These are phyloP conservation scores for Tephrocybe sp. DNA, from an alignment of 768 basidiomycete genomes.

Conservation along the genomic window DNA sequence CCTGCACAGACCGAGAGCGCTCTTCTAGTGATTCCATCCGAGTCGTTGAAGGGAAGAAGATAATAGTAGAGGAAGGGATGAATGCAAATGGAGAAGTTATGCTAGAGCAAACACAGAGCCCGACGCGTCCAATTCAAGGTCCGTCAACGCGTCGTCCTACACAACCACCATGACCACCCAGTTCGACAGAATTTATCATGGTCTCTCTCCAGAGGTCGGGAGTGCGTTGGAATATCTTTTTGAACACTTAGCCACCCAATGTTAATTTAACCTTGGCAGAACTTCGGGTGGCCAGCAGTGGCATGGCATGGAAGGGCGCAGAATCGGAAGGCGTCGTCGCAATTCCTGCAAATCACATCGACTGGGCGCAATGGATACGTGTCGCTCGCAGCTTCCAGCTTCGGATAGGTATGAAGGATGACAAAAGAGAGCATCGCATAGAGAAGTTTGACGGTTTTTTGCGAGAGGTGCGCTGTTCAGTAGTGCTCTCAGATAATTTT, in stretches of 20 bases:
- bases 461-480: constrained; percentile 62
- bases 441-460: constrained; percentile 94
- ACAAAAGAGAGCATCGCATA: constrained; percentile 59
- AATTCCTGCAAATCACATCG: constrained; percentile 70
- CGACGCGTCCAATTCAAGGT: constrained; percentile 40
- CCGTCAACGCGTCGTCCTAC: constrained; percentile 39
- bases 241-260: neutral
- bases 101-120: constrained; percentile 13
- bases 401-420: constrained; percentile 57
- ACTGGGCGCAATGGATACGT: constrained; percentile 88
- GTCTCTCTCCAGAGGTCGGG: constrained; percentile 66
- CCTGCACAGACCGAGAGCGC: constrained; percentile 63
- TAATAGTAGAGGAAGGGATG: constrained; percentile 5
- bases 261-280: constrained; percentile 40
- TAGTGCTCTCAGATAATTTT: neutral
- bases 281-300: constrained; percentile 84
- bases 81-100: constrained; percentile 3
- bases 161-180: constrained; percentile 61
- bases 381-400: constrained; percentile 94
- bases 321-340: constrained; percentile 63
- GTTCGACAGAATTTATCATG: constrained; percentile 85
- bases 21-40: constrained; percentile 59
- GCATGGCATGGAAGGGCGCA: constrained; percentile 92
- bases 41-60: constrained; percentile 9
- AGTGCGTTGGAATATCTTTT: constrained; percentile 54